These are phyloP conservation scores for Hortiboletus rubellus DNA, from an alignment of 1,284 basidiomycete species.

Conservation along the genomic window DNA sequence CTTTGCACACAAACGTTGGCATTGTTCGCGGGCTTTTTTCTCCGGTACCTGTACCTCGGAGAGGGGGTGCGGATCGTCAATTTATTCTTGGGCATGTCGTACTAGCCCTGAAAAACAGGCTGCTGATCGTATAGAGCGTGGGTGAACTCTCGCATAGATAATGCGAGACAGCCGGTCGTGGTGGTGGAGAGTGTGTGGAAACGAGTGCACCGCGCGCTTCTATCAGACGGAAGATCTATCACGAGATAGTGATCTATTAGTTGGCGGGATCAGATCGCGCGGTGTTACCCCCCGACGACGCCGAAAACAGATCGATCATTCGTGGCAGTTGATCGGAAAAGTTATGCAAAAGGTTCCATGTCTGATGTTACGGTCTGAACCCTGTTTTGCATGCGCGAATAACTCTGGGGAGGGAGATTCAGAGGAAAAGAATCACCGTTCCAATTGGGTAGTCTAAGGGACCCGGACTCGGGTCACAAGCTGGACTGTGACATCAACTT, in stretches of 20 bases:
- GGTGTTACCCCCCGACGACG: neutral
- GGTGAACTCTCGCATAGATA: neutral
- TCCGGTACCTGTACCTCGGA: neutral
- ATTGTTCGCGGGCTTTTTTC: constrained; percentile 17
- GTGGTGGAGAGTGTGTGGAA: neutral
- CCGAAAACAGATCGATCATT: neutral
- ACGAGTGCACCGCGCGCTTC: neutral
- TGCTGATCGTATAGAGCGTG: constrained; percentile 4
- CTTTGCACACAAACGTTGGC: neutral
- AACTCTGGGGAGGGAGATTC: neutral
- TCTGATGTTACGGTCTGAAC: neutral
- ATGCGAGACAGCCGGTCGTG: neutral
- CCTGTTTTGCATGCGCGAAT: neutral
- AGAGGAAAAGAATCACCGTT: neutral
- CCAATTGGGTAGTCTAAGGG: neutral
- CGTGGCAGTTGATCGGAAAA: constrained; percentile 8
- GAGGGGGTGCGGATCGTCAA: constrained; percentile 21
- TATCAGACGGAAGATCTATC: neutral
- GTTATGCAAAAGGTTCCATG: neutral
- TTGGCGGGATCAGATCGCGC: constrained; percentile 19
- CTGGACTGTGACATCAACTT: neutral
- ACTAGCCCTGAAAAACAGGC: neutral
- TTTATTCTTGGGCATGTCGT: neutral
- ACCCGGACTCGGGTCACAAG: neutral
- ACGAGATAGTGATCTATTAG: neutral